Base-by-base conservation (phyloP, 2,329 filamentous ascomycete genomes). In the Gremmenia infestans region DNA sequence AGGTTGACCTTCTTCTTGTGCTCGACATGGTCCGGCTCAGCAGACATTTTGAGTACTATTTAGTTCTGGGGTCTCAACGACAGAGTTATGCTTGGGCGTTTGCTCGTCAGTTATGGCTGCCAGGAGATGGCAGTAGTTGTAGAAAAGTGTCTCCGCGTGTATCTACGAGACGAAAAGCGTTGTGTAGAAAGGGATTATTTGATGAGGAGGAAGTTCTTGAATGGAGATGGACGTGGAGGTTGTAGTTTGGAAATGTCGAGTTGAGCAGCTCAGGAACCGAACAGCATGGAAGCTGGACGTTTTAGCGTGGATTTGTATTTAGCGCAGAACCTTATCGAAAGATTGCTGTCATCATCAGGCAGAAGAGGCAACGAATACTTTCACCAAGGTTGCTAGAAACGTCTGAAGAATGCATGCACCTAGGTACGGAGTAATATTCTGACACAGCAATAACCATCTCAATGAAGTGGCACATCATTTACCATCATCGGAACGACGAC, bases 1-100 rank as follows among this genome's bases (percentile, higher is more conserved):
- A 93, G 73, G 75, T 93, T 89, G 74, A 86, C 87, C 85, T 91
- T 91, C 78, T 87, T 86, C 83, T 91, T 91, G 68, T 85, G 79
- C 59, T 89, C 81, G 51, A 67, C 70, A 66, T 81, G 75, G 67
- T 81, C 79, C 60, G 84, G 82, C 71, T 88, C 83, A 64, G 83
- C 74, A 74, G 86, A 84, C 88, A 91, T 91, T 65, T 75, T 88
- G 81, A 49, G 48, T 54, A 45, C 48, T 57, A 54, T 56, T 48
- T 17, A 25, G 49, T 55, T 58, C 45, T 48, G 39, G 48, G 39
- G 52, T 56, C 48, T 32, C 28, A 11, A 39, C 39, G 35, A 50
- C 43, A 54, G 43, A 40, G 50, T 47, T 50, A 36, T 39, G 52
- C 15, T 57, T 47, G 47, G 50, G 36, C 42, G 32, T 23, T 39